Base-by-base conservation (phyloP, 1,284 basidiomycete genomes). In the Cryptococcus floricola region DNA sequence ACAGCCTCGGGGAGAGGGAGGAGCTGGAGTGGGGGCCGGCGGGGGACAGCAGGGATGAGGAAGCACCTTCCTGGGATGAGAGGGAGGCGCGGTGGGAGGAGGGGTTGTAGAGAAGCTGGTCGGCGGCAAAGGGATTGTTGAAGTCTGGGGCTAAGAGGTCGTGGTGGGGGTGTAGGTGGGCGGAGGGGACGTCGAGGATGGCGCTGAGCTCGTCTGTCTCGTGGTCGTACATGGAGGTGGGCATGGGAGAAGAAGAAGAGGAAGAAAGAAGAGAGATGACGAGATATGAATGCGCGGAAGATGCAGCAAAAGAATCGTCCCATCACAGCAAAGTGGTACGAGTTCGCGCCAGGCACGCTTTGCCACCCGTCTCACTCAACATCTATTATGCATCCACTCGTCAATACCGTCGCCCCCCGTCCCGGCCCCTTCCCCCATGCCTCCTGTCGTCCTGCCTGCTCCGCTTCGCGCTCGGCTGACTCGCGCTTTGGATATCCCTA, bases 111-210 rank as follows among this genome's bases (percentile, higher is more conserved):
- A 54, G 41, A 2, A 54, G 53, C 16, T 51, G 47, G 18, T 55
- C 44, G 9, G 10, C 45, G n/a, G 3, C 23, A 38, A 52, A 62
- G 8, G 61, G 60, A n/a, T 60, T 62, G 5, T 64, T 56, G 14
- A 69, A 54, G 5, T 60, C 54, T 4, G 65, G 62, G 12, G 66
- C 61, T 50, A 70, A 71, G 44, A 68, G 58, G 0, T 64, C 58
- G 43, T 54, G 48, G 54, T 8, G 66, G 62, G 1, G 66, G 64
- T 19, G 66, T 45, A 3, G 49, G 46, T 34, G 31, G 31, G 45
- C 27, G 10, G 45, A 25, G 45, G 45, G 27, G 25, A 46, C 23
- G 27, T 68, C 66, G 39, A 63, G 65, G 23, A 58, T 48, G 57
- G 64, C 61, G n/a, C 59, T 50, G 44, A 62, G 56, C 8, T 56